phyloP scores from a whole-genome alignment of 2,329 filamentous ascomycete genomes.

The Ascosphaera apis region DNA sequence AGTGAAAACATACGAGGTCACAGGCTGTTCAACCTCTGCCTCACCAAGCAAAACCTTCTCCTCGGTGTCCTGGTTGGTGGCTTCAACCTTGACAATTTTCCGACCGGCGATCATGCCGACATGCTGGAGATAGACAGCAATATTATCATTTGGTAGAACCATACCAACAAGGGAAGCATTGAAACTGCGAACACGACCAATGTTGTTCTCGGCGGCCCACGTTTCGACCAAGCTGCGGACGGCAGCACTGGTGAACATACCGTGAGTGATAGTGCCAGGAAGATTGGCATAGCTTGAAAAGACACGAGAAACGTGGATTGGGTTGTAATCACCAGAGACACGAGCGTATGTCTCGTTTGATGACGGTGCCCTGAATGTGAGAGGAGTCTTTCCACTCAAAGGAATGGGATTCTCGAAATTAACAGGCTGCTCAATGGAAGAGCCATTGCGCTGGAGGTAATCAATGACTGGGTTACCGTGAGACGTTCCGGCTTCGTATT shows the following conservation, averaged over 20 bases:
- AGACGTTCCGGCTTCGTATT: constrained; percentile 77
- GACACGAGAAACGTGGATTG: constrained; percentile 91
- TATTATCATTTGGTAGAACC: constrained; percentile 90
- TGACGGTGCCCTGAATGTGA: constrained; percentile 71
- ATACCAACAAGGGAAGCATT: constrained; percentile 93
- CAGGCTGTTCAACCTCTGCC: constrained; percentile 92
- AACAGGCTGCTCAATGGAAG: constrained; percentile 83
- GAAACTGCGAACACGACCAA: constrained; percentile 92
- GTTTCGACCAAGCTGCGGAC: constrained; percentile 93
- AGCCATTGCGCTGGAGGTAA: constrained; percentile 78
- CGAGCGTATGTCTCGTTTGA: constrained; percentile 97
- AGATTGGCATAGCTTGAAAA: constrained; percentile 92
- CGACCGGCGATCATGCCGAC: constrained; percentile 93
- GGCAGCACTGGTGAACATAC: constrained; percentile 97
- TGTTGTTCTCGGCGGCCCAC: constrained; percentile 97
- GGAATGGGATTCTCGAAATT: constrained; percentile 96
- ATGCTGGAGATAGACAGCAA: constrained; percentile 87
- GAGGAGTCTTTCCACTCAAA: constrained; percentile 70
- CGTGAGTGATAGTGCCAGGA: constrained; percentile 91
- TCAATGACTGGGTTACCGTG: constrained; percentile 94
- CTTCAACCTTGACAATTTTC: constrained; percentile 98
- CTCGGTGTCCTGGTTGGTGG: constrained; percentile 82
- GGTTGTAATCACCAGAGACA: constrained; percentile 96
- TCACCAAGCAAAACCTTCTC: constrained; percentile 91
- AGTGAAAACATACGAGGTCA: constrained; percentile 92